These are phyloP conservation scores for Exophiala lecanii-corni DNA, from an alignment of 2,329 filamentous ascomycete species.

Conservation along the genomic window DNA sequence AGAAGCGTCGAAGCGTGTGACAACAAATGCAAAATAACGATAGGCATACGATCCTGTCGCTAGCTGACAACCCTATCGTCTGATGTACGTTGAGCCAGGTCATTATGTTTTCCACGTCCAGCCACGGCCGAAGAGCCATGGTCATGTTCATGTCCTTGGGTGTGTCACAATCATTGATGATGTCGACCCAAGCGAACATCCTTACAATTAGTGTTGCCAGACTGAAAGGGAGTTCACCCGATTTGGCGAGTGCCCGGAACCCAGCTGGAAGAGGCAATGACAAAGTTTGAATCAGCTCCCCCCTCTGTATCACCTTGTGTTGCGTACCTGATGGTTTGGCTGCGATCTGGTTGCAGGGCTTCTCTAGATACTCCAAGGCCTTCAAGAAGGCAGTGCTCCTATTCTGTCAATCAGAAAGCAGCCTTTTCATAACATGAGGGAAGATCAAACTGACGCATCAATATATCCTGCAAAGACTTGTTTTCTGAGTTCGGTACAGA, in stretches of 20 bases:
- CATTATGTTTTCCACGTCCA: background rate
- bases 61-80: background rate
- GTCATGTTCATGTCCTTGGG: background rate
- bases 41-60: background rate
- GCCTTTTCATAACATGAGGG: too few species aligned
- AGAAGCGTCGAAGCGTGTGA: background rate
- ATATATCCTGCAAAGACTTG: background rate
- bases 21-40: background rate
- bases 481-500: background rate
- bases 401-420: too few species aligned
- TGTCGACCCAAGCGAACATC: background rate
- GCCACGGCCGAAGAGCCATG: background rate
- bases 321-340: too few species aligned
- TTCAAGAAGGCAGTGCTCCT: background rate
- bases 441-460: background rate
- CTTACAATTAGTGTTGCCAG: background rate
- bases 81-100: background rate
- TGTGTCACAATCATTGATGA: background rate
- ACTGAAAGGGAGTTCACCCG: background rate
- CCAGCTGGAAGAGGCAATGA: background rate
- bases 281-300: too few species aligned
- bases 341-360: background rate
- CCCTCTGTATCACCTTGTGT: too few species aligned
- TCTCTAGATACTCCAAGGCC: conserved; percentile 1
- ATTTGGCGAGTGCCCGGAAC: background rate